These are phyloP conservation scores for Amborella trichopoda DNA, from an alignment of 164 flowering plant genomes.

Conservation along the genomic window DNA sequence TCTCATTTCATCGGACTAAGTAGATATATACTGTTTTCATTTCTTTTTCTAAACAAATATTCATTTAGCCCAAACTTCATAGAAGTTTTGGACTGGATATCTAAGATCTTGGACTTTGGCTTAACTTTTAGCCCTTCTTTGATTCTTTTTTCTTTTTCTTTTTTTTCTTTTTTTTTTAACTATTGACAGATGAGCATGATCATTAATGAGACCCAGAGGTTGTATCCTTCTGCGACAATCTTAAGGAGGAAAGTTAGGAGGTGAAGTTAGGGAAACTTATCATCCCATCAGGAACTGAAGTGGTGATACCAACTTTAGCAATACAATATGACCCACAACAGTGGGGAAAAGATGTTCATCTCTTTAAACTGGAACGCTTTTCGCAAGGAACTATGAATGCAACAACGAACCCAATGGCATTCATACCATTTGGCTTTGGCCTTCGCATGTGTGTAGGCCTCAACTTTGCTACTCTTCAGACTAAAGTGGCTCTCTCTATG, in stretches of 20 bases:
- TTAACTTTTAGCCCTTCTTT: too few species aligned
- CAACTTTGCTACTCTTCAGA: constrained; percentile 11
- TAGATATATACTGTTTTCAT: too few species aligned
- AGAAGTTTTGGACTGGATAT: too few species aligned
- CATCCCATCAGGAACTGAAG: constrained; percentile 4
- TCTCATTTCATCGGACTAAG: too few species aligned
- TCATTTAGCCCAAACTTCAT: too few species aligned
- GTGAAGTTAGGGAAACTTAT: constrained; percentile 4
- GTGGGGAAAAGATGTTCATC: constrained; percentile 7
- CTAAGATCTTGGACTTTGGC: too few species aligned
- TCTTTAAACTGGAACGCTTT: constrained; percentile 10
- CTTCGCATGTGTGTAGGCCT: constrained; percentile 20
- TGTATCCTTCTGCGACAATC: constrained; percentile 26
- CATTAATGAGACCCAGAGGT: constrained; percentile 35
- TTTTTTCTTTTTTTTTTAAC: too few species aligned
- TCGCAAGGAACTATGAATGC: constrained; percentile 10
- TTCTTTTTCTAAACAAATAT: too few species aligned
- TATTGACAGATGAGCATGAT: constrained; percentile 59
- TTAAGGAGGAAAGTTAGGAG: constrained; percentile 1
- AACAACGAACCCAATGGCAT: constrained; percentile 7
- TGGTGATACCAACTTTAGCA: constrained; percentile 4
- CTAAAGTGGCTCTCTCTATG: constrained; percentile 16
- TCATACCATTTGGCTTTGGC: constrained; percentile 19
- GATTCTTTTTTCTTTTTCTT: too few species aligned
- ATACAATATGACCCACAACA: constrained; percentile 5